Evolutionary conservation across 2,329 filamentous ascomycete species (phyloP).

Genomic region (Stachybotrys echinatus): DNA sequence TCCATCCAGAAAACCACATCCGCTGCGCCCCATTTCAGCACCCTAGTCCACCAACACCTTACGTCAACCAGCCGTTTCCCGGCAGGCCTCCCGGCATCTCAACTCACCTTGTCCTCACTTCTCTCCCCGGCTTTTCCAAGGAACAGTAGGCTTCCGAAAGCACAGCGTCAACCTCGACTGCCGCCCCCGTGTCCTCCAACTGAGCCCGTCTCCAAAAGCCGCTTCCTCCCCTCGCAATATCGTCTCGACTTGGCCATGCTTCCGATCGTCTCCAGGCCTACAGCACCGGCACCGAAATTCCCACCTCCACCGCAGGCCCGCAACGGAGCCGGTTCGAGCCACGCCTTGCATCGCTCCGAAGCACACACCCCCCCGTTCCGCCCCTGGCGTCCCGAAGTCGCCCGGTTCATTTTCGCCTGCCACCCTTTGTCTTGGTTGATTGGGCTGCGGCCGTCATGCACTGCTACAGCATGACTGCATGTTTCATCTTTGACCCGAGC

Average conservation of each 20-base stretch:
- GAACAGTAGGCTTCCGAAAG: neutral
- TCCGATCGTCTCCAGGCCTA: neutral
- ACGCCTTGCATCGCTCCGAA: neutral
- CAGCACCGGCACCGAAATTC: neutral
- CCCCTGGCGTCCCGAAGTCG: neutral
- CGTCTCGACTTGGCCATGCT: neutral
- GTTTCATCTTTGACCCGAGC: neutral
- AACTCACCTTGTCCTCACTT: neutral
- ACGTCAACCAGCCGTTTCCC: neutral
- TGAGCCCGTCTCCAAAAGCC: neutral
- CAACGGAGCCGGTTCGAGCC: neutral
- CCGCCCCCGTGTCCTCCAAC: neutral
- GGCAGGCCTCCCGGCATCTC: neutral
- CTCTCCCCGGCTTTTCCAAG: neutral
- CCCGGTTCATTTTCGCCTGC: constrained; percentile 3
- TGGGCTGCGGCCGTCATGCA: neutral
- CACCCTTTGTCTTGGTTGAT: neutral
- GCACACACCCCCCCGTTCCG: neutral
- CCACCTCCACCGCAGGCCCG: neutral
- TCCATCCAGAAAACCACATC: neutral
- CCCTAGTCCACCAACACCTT: neutral
- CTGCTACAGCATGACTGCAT: neutral
- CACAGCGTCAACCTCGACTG: neutral
- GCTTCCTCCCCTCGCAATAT: neutral
- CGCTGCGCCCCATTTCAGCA: neutral